Percentiles rank a stretch among this genome's conserved stretches.
These are phyloP conservation scores for Brassica rapa DNA, from an alignment of 345 rosid species.

Conservation along the genomic window DNA sequence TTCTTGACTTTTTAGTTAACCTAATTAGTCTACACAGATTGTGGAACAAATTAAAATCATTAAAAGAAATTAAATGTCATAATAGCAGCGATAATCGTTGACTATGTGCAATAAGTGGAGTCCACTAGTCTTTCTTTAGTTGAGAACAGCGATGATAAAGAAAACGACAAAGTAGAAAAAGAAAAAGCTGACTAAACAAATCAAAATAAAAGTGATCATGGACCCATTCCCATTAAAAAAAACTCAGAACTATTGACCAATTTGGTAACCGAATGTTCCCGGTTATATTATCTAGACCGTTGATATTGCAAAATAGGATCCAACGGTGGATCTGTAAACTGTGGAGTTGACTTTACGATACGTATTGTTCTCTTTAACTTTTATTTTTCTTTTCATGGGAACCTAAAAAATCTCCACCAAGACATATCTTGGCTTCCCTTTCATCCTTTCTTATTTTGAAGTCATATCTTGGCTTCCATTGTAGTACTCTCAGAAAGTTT, in stretches of 20 bases:
- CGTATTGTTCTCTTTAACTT: conserved; percentile 20
- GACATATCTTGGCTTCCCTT: not conserved
- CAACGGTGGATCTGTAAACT: conserved; percentile 34
- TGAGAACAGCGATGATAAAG: conserved; percentile 23
- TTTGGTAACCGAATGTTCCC: conserved; percentile 26
- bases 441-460: too few species aligned
- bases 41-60: conserved; percentile 12
- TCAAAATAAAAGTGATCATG: conserved; percentile 26
- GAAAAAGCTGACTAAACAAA: not conserved
- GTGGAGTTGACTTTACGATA: conserved; percentile 33
- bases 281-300: conserved; percentile 24
- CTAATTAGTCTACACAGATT: conserved; percentile 23
- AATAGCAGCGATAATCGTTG: conserved; percentile 34
- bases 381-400: not conserved
- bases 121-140: conserved; percentile 22
- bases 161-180: conserved; percentile 36
- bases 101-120: conserved; percentile 1
- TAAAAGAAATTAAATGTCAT: conserved; percentile 2
- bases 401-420: conserved; percentile 7
- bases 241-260: conserved; percentile 29
- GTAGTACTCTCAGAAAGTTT: too few species aligned
- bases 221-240: conserved; percentile 1
- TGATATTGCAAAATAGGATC: conserved; percentile 9
- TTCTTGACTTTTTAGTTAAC: conserved; percentile 29
- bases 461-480: too few species aligned